A percentile compares a stretch with the other conserved stretches of the same genome.
Evolutionary conservation across 768 basidiomycete species (phyloP).

Genomic region (Xerocomellus amylosporus): DNA sequence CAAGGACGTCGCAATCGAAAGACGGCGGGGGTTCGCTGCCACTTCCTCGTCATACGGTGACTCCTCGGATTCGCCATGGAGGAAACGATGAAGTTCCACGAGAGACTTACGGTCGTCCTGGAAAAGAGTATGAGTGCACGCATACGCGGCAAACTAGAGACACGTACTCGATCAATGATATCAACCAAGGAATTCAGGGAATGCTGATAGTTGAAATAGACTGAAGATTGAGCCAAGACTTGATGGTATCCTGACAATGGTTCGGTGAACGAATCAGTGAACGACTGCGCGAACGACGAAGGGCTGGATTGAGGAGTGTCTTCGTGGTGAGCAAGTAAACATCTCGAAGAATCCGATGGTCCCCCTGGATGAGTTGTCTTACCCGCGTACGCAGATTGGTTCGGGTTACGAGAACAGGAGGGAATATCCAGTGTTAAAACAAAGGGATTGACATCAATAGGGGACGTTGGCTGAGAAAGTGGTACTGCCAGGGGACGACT

Average conservation of each 20-base stretch:
- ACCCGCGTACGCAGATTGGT: constrained; percentile 47
- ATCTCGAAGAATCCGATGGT: constrained; percentile 61
- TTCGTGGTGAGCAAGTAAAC: constrained; percentile 41
- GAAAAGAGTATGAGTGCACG: constrained; percentile 4
- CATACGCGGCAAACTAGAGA: not conserved
- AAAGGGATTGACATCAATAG: constrained; percentile 16
- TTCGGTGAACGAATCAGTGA: constrained; percentile 21
- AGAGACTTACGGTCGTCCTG: constrained; percentile 78
- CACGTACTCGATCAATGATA: constrained; percentile 72
- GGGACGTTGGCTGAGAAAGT: constrained; percentile 30
- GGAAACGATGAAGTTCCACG: constrained; percentile 68
- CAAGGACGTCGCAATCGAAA: constrained; percentile 38
- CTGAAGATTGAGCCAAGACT: constrained; percentile 38
- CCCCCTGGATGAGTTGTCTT: constrained; percentile 50
- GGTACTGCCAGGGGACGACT: constrained; percentile 32
- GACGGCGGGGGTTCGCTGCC: constrained; percentile 21
- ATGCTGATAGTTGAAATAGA: constrained; percentile 76
- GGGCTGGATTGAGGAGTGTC: constrained; percentile 19
- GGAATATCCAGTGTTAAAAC: constrained; percentile 22
- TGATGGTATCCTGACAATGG: constrained; percentile 17
- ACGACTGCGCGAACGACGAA: constrained; percentile 18
- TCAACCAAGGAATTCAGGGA: constrained; percentile 79
- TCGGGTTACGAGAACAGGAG: constrained; percentile 39
- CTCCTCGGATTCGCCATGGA: constrained; percentile 38
- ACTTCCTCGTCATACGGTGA: constrained; percentile 23